phyloP scores from a whole-genome alignment of 768 basidiomycete species.

The Arthromyces matolae region DNA sequence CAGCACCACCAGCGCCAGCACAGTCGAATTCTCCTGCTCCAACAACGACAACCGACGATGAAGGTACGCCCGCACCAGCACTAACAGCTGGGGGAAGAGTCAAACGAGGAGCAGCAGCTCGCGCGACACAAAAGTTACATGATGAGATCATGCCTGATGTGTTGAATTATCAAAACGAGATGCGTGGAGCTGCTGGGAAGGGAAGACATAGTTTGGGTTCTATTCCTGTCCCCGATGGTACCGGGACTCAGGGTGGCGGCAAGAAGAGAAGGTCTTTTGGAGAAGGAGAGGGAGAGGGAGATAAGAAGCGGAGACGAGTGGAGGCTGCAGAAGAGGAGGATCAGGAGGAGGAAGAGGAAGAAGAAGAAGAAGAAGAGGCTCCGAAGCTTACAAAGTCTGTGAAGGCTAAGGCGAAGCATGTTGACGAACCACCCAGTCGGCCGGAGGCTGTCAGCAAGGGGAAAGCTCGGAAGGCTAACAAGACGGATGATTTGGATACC shows the following conservation, averaged over 20 bases:
- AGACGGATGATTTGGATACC: constrained; percentile 11
- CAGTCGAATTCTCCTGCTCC: constrained; percentile 12
- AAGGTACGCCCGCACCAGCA: constrained; percentile 11
- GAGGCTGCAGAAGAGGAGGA: constrained; percentile 14
- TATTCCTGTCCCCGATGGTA: constrained; percentile 14
- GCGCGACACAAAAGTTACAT: constrained; percentile 51
- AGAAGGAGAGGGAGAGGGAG: constrained; percentile 5
- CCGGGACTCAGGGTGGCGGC: constrained; percentile 6
- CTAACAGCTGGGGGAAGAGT: constrained; percentile 18
- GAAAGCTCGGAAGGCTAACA: constrained; percentile 11
- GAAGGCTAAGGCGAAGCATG: constrained; percentile 21
- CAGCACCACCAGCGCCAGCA: background rate
- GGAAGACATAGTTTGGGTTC: constrained; percentile 30
- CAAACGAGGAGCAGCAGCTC: constrained; percentile 41
- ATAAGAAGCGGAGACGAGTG: constrained; percentile 9
- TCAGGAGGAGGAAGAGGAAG: constrained; percentile 7
- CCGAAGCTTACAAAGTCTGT: constrained; percentile 11
- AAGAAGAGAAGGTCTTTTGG: constrained; percentile 14
- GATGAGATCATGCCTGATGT: constrained; percentile 78
- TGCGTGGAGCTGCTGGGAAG: constrained; percentile 42
- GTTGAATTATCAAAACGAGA: constrained; percentile 63
- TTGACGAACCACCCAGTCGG: no score
- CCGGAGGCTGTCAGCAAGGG: constrained; percentile 8
- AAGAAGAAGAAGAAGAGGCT: constrained; percentile 9
- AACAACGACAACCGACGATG: constrained; percentile 9